Percentiles rank a stretch among this genome's conserved stretches.
Conservation (phyloP, 345 rosid species). For the Brassica rapa region DNA sequence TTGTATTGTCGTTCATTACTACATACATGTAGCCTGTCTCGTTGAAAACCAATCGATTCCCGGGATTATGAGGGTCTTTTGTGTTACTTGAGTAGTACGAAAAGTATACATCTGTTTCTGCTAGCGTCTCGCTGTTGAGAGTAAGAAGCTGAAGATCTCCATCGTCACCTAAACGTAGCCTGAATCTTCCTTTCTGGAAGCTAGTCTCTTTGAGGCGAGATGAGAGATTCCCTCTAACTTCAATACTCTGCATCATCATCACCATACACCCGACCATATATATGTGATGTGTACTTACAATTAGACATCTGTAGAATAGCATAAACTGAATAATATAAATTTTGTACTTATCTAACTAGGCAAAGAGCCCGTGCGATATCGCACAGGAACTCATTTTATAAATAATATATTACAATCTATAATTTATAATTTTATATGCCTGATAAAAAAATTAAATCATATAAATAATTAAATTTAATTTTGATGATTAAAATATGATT, state of each 20-base stretch:
- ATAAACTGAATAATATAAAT: neutral
- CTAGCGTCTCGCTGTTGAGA: constrained; percentile 26
- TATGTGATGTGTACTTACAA: neutral
- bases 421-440: no score
- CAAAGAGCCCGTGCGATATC: no score
- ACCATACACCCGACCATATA: neutral
- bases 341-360: no score
- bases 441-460: no score
- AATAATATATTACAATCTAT: no score
- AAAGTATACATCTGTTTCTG: constrained; percentile 19
- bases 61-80: neutral
- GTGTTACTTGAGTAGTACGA: constrained; percentile 45
- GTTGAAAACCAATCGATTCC: constrained; percentile 46
- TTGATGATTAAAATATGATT: no score
- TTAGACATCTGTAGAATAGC: neutral
- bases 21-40: constrained; percentile 51
- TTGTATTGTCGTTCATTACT: constrained; percentile 34
- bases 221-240: constrained; percentile 6
- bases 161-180: neutral
- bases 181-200: constrained; percentile 19
- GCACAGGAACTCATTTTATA: no score
- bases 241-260: constrained; percentile 20
- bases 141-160: constrained; percentile 22
- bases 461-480: no score
- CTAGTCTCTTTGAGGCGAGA: constrained; percentile 17